Percentiles rank a stretch among this genome's conserved stretches.
phyloP scores from a whole-genome alignment of 495 filamentous ascomycete genomes.

The Aspergillus cavernicola region DNA sequence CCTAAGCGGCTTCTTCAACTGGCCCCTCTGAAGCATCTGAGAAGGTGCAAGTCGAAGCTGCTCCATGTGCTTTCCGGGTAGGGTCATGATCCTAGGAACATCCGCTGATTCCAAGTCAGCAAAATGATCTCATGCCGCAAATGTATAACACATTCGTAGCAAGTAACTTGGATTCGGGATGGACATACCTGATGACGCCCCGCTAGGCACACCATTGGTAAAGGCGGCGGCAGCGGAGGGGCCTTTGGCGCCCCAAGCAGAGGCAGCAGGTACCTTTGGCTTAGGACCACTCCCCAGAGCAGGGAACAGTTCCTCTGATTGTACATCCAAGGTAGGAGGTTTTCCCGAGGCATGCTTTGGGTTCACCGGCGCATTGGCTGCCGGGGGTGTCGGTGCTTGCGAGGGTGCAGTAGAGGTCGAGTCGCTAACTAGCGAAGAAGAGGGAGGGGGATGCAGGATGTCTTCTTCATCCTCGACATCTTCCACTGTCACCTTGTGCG shows the following conservation, averaged over 20 bases:
- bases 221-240: slow-evolving; percentile 53
- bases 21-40: slow-evolving; percentile 65
- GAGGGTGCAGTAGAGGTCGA: slow-evolving; percentile 22
- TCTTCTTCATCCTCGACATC: slow-evolving; percentile 81
- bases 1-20: slow-evolving; percentile 75
- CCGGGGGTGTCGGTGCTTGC: slow-evolving; percentile 20
- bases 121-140: not conserved
- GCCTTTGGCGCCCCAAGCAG: slow-evolving; percentile 66
- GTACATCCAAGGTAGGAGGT: slow-evolving; percentile 60
- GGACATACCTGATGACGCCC: slow-evolving; percentile 43
- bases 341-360: slow-evolving; percentile 44
- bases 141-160: not conserved
- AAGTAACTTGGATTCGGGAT: not conserved
- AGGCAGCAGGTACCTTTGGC: slow-evolving; percentile 55
- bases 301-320: slow-evolving; percentile 88
- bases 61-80: slow-evolving; percentile 77
- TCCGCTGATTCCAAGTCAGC: slow-evolving; percentile 17
- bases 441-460: slow-evolving; percentile 53
- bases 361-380: slow-evolving; percentile 22
- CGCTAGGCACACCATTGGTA: slow-evolving; percentile 53
- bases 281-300: slow-evolving; percentile 73
- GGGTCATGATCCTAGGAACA: slow-evolving; percentile 57
- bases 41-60: slow-evolving; percentile 65
- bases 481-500: slow-evolving; percentile 70
- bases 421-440: slow-evolving; percentile 34